A percentile compares a stretch with the other conserved stretches of the same genome.
These are phyloP conservation scores for Arachnomyces sp. DNA, from an alignment of 2,329 filamentous ascomycete genomes.

Conservation along the genomic window DNA sequence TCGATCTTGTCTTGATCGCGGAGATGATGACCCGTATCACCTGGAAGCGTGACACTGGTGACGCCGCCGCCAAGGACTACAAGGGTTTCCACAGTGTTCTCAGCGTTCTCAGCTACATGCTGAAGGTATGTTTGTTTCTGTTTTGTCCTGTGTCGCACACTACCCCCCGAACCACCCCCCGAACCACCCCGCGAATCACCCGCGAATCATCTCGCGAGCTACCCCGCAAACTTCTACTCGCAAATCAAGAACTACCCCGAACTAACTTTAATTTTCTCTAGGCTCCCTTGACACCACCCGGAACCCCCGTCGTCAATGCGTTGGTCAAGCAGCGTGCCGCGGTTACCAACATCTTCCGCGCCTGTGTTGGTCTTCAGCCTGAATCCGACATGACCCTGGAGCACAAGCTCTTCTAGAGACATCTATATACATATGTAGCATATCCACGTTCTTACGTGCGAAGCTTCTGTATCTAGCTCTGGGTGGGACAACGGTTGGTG, in stretches of 20 bases:
- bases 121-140: slow-evolving; percentile 48
- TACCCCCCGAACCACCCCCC: not conserved
- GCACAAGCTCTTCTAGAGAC: slow-evolving; percentile 83
- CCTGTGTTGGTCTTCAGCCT: slow-evolving; percentile 90
- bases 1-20: slow-evolving; percentile 83
- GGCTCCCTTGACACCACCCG: slow-evolving; percentile 87
- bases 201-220: not conserved
- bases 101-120: slow-evolving; percentile 97
- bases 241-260: too few species aligned
- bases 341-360: slow-evolving; percentile 96
- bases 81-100: slow-evolving; percentile 95
- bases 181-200: not conserved
- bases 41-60: slow-evolving; percentile 54
- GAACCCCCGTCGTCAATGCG: slow-evolving; percentile 91
- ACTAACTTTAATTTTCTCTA: slow-evolving; percentile 30
- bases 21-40: slow-evolving; percentile 99
- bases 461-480: slow-evolving; percentile 5
- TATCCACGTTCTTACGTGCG: slow-evolving; percentile 18
- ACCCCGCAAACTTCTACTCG: slow-evolving; percentile 1
- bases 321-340: slow-evolving; percentile 92
- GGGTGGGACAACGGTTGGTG: too few species aligned
- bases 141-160: not conserved
- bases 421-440: slow-evolving; percentile 18
- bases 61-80: slow-evolving; percentile 54
- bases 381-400: slow-evolving; percentile 99